Evolutionary conservation across 306 rosid genomes (phyloP).

Genomic region (Cucurbita ficifolia): DNA sequence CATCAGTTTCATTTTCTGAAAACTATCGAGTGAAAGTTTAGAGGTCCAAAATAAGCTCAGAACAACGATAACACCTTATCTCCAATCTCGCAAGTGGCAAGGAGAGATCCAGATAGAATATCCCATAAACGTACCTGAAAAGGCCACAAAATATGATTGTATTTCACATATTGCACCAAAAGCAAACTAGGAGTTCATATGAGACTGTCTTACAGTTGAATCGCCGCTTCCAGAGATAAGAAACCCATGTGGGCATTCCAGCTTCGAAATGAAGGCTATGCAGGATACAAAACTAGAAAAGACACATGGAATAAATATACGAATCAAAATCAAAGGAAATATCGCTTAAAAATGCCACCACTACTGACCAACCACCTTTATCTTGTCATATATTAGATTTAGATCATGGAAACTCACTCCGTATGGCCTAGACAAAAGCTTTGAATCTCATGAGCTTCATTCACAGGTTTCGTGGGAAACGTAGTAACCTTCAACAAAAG

Average conservation of each 20-base stretch:
- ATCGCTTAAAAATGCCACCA: not conserved
- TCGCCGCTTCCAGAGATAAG: conserved; percentile 90
- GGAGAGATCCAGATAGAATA: conserved; percentile 53
- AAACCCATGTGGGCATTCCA: conserved; percentile 42
- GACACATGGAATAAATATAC: not conserved
- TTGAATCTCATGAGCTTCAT: conserved; percentile 81
- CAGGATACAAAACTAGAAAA: conserved; percentile 67
- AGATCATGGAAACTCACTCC: conserved; percentile 41
- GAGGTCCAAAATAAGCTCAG: not conserved
- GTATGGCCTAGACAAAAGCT: conserved; percentile 91
- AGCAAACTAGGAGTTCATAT: conserved; percentile 10
- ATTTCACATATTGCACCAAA: conserved; percentile 8
- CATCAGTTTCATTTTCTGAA: not conserved
- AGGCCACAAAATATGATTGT: conserved; percentile 5
- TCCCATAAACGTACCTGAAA: conserved; percentile 83
- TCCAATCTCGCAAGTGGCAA: conserved; percentile 62
- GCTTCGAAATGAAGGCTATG: conserved; percentile 46
- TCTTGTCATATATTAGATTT: not conserved
- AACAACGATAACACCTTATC: conserved; percentile 33
- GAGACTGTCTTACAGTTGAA: conserved; percentile 50
- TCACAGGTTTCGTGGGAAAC: conserved; percentile 52
- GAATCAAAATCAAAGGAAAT: not conserved
- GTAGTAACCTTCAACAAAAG: conserved; percentile 40
- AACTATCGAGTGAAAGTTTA: not conserved
- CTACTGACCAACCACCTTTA: not conserved